Evolutionary conservation across 495 filamentous ascomycete genomes (phyloP).

Genomic region (Penicillium mononematosum): DNA sequence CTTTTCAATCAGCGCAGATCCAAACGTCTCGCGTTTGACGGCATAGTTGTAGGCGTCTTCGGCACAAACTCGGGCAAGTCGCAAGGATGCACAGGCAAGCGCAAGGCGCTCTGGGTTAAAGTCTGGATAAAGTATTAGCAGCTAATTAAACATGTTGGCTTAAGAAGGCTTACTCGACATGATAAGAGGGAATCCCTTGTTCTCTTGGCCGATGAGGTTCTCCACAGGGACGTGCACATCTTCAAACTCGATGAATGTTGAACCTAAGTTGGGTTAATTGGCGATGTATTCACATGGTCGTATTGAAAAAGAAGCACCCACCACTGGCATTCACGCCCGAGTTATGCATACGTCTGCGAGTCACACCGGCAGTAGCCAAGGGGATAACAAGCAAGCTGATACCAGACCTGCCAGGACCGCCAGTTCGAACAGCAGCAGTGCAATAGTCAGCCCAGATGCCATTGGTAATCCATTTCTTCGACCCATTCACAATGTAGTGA

Average conservation of each 20-base stretch:
- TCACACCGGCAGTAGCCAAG: conserved; percentile 45
- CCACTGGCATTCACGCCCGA: conserved; percentile 55
- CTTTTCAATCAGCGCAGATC: conserved; percentile 45
- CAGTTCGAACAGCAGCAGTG: conserved; percentile 55
- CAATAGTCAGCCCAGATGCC: conserved; percentile 54
- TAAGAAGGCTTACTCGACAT: conserved; percentile 43
- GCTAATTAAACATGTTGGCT: background rate
- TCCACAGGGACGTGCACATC: conserved; percentile 46
- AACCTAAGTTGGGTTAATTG: conserved; percentile 27
- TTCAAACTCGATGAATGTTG: conserved; percentile 50
- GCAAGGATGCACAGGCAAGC: conserved; percentile 42
- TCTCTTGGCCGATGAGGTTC: conserved; percentile 46
- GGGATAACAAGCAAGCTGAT: conserved; percentile 55
- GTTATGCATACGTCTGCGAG: conserved; percentile 74
- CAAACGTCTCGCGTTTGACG: conserved; percentile 50
- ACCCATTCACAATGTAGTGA: conserved; percentile 53
- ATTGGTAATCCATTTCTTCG: conserved; percentile 61
- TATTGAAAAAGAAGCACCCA: conserved; percentile 36
- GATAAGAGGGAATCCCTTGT: conserved; percentile 49
- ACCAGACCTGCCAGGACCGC: conserved; percentile 46
- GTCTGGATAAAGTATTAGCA: conserved; percentile 24
- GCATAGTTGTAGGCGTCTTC: conserved; percentile 52
- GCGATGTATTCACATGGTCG: conserved; percentile 15
- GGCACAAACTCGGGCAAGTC: conserved; percentile 47
- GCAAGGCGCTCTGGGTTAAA: conserved; percentile 49